Conservation (phyloP, 2,329 filamentous ascomycete genomes). For the Penicillium sp. region DNA sequence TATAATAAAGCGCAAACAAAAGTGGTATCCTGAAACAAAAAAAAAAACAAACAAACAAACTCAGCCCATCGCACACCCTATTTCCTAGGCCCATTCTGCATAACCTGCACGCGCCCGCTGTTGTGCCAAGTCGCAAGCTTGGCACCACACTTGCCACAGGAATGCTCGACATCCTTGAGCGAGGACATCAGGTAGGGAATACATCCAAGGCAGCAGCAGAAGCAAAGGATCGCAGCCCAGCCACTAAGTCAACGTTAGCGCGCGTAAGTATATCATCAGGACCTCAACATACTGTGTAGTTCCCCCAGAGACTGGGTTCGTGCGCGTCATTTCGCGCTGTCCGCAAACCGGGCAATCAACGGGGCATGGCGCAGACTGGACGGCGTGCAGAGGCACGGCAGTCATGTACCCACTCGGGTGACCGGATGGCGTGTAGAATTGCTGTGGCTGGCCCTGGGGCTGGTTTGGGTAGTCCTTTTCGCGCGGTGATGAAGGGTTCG, state of each 20-base stretch:
- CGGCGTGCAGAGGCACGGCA: conserved; percentile 25
- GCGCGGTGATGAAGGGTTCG: background rate
- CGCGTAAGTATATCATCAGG: background rate
- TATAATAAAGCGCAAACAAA: background rate
- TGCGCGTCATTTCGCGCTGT: conserved; percentile 35
- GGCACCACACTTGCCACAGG: conserved; percentile 49
- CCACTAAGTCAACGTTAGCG: conserved; percentile 33
- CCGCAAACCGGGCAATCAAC: conserved; percentile 53
- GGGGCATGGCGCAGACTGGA: conserved; percentile 39
- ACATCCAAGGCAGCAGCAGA: conserved; percentile 47
- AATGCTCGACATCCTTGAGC: conserved; percentile 52
- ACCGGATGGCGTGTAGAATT: conserved; percentile 17
- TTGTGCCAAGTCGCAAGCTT: conserved; percentile 52
- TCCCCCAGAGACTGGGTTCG: conserved; percentile 22
- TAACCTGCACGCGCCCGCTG: conserved; percentile 49
- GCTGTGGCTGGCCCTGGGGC: conserved; percentile 7
- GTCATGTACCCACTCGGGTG: conserved; percentile 27
- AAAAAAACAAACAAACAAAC: background rate
- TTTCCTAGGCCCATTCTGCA: conserved; percentile 21
- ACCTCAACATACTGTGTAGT: conserved; percentile 31
- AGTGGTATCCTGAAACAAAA: conserved; percentile 14
- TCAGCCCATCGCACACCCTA: background rate
- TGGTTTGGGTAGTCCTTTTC: conserved; percentile 21
- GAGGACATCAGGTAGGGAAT: conserved; percentile 51
- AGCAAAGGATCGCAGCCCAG: conserved; percentile 50